Base-by-base conservation (phyloP, 495 filamentous ascomycete genomes). In the Aspergillus conjunctus region DNA sequence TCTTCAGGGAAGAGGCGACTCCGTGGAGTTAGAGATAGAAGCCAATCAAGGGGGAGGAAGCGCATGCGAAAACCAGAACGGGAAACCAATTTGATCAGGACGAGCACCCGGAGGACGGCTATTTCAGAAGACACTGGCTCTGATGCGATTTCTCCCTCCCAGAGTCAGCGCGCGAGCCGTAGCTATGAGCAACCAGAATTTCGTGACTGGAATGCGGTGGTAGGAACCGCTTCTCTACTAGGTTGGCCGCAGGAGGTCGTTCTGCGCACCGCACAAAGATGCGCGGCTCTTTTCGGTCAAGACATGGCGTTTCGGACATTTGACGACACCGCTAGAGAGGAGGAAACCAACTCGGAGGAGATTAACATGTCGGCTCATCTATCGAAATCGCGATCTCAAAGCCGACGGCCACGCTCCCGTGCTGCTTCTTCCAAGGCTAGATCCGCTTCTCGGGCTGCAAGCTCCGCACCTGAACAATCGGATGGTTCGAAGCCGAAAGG, bases 151-250 rank as follows among this genome's bases (percentile, higher is more conserved):
- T 45, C 8, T 56, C 59, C 34, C 49, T 37, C 18, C 18, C 30
- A 17, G 22, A 15, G 5, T 54, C 52, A 26, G 26, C 26, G 26
- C 5, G 22, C 46, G 48, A 17, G 14, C 21, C 43, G 7, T 68
- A 26, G 26, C 63, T 22, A 51, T 0, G 45, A 61, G 56, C 54
- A 46, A 41, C 61, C 82, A 57, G 80, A 73, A 4, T 72, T 86
- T 6, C 83, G 90, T 2, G 89, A 93, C 70, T 96, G 92, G 92
- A 87, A 87, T 45, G 88, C 93, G 56, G 81, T 94, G 1, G 70
- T 95, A 32, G 88, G 89, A 9, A 74, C 90, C 0, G 92, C 92
- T 20, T 81, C 88, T 0, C 78, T 92, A 59, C 82, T 79, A 1
- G 90, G 88, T 0, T 88, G 90, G 68, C 74, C 87, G 1, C 65